These are phyloP conservation scores for Scutellaria baicalensis DNA, from an alignment of 257 asterid genomes.

Conservation along the genomic window DNA sequence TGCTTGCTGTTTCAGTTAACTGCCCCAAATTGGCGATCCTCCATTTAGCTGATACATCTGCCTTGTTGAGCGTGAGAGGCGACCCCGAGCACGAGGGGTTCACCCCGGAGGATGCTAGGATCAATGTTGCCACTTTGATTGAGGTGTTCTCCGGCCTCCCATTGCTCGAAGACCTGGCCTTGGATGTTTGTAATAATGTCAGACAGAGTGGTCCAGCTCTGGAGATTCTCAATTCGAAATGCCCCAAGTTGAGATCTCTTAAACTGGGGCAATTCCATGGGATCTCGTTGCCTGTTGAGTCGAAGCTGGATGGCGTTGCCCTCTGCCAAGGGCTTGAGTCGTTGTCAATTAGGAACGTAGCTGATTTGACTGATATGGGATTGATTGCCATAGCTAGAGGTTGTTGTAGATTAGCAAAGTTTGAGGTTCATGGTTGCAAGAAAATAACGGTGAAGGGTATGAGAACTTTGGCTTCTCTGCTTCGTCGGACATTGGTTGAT, in stretches of 20 bases:
- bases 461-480: conserved; percentile 70
- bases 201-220: conserved; percentile 73
- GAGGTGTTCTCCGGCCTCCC: conserved; percentile 84
- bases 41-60: conserved; percentile 72
- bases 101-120: conserved; percentile 50
- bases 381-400: conserved; percentile 89
- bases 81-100: conserved; percentile 51
- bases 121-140: conserved; percentile 52
- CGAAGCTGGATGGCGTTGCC: conserved; percentile 79
- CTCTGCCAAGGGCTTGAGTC: conserved; percentile 61
- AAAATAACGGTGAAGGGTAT: conserved; percentile 60
- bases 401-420: conserved; percentile 56
- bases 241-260: conserved; percentile 62
- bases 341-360: conserved; percentile 61
- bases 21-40: conserved; percentile 59
- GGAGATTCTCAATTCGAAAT: conserved; percentile 60
- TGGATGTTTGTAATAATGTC: conserved; percentile 68
- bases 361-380: conserved; percentile 82
- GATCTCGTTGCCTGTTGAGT: conserved; percentile 59
- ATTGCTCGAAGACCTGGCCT: conserved; percentile 54
- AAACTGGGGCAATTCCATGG: conserved; percentile 83
- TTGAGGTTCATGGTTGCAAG: conserved; percentile 78
- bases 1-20: conserved; percentile 49
- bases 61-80: conserved; percentile 37
- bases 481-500: conserved; percentile 50